These are phyloP conservation scores for Raddia distichophylla DNA, from an alignment of 176 grass and related monocot species.

Conservation along the genomic window DNA sequence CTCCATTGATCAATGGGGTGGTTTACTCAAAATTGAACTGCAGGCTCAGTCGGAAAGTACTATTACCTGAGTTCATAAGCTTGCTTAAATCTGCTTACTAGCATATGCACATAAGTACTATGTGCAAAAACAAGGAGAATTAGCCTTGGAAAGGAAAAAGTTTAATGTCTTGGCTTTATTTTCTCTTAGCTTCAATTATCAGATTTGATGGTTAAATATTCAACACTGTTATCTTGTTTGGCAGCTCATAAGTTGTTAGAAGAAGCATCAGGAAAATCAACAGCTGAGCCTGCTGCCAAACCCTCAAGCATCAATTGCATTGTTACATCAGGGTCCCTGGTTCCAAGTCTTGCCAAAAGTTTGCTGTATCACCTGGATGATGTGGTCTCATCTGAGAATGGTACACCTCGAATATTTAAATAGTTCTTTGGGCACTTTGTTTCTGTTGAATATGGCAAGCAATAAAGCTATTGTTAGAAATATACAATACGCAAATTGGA, in stretches of 20 bases:
- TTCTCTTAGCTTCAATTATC: not conserved
- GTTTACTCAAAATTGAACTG: constrained; percentile 16
- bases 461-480: constrained; percentile 3
- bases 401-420: constrained; percentile 42
- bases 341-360: constrained; percentile 97
- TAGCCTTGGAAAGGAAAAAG: not conserved
- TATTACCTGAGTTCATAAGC: not conserved
- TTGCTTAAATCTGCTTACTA: constrained; percentile 27
- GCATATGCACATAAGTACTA: not conserved
- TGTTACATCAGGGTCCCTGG: constrained; percentile 91
- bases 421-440: not conserved
- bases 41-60: not conserved
- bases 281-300: not conserved
- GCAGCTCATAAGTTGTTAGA: constrained; percentile 70
- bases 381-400: constrained; percentile 79
- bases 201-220: constrained; percentile 15
- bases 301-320: constrained; percentile 63
- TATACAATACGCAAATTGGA: not conserved
- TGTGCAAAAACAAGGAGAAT: constrained; percentile 1
- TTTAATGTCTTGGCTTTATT: not conserved
- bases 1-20: not conserved
- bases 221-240: not conserved
- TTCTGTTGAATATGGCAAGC: constrained; percentile 12
- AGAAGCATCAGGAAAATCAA: constrained; percentile 57
- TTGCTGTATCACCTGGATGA: constrained; percentile 88